Evolutionary conservation across 2,329 filamentous ascomycete species (phyloP).

Genomic region (Trichophyton verrucosum): DNA sequence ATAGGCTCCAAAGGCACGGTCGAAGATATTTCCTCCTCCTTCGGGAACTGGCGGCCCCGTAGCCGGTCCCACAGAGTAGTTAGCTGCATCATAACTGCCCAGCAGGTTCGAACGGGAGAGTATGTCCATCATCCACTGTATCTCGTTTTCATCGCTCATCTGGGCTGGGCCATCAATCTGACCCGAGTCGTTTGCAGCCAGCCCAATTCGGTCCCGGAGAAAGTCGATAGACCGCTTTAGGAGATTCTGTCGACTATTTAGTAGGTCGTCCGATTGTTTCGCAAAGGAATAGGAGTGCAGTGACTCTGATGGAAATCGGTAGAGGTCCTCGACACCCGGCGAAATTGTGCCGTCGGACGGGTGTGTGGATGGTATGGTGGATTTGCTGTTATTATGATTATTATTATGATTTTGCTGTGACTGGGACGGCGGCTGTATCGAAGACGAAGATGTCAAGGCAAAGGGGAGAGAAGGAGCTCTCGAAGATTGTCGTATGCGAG

Average conservation of each 20-base stretch:
- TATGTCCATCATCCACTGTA: slow-evolving; percentile 83
- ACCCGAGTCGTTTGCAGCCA: slow-evolving; percentile 61
- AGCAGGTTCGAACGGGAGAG: slow-evolving; percentile 70
- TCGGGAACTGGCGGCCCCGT: slow-evolving; percentile 67
- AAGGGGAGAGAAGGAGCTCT: slow-evolving; percentile 54
- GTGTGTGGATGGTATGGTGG: slow-evolving; percentile 41
- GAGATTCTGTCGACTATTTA: slow-evolving; percentile 85
- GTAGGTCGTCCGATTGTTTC: slow-evolving; percentile 80
- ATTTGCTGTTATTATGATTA: slow-evolving; percentile 27
- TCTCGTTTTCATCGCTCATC: slow-evolving; percentile 67
- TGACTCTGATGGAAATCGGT: slow-evolving; percentile 87
- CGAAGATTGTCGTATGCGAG: slow-evolving; percentile 74
- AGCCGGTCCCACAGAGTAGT: slow-evolving; percentile 50
- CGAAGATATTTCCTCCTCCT: slow-evolving; percentile 63
- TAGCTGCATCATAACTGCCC: slow-evolving; percentile 45
- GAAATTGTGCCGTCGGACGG: slow-evolving; percentile 50
- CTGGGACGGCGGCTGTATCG: slow-evolving; percentile 52
- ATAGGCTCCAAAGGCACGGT: slow-evolving; percentile 56
- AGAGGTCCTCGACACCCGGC: slow-evolving; percentile 70
- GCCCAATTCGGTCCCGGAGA: slow-evolving; percentile 82
- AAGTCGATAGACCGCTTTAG: slow-evolving; percentile 91
- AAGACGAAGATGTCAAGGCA: slow-evolving; percentile 48
- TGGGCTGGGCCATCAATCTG: slow-evolving; percentile 75
- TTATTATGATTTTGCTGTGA: slow-evolving; percentile 52
- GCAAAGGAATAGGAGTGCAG: slow-evolving; percentile 97